A percentile compares a stretch with the other conserved stretches of the same genome.
Evolutionary conservation across 192 early-diverging fungal species (phyloP).

Genomic region (Pilaira anomala): DNA sequence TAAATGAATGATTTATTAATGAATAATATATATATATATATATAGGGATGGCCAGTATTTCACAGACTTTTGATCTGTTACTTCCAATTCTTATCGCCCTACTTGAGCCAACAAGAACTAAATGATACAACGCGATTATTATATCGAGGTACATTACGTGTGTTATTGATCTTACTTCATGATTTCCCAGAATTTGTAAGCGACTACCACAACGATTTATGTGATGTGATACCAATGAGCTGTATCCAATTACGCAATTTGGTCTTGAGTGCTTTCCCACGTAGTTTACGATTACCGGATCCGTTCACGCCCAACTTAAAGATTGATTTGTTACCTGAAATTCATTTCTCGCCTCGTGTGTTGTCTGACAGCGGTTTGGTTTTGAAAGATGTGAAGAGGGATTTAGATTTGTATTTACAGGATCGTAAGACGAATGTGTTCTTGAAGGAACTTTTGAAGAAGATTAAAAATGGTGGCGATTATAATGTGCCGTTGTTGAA

Average conservation of each 20-base stretch:
- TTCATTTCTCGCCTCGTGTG: constrained; percentile 79
- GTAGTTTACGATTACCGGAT: constrained; percentile 93
- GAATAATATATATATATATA: background rate
- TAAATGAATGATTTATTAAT: background rate
- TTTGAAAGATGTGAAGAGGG: constrained; percentile 64
- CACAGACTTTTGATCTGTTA: constrained; percentile 79
- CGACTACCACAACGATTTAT: constrained; percentile 87
- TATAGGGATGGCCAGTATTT: constrained; percentile 79
- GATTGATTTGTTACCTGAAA: constrained; percentile 87
- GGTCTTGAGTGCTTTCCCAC: constrained; percentile 94
- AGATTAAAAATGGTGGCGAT: constrained; percentile 38
- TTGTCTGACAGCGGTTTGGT: constrained; percentile 78
- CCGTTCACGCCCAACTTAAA: constrained; percentile 95
- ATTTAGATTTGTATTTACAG: constrained; percentile 71
- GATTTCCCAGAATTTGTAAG: constrained; percentile 98
- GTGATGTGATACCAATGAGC: constrained; percentile 83
- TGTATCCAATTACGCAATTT: constrained; percentile 96
- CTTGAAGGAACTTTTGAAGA: too few relatives aligned
- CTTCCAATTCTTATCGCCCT: constrained; percentile 85
- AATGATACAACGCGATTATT: constrained; percentile 75
- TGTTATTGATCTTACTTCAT: constrained; percentile 88
- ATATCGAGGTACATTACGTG: constrained; percentile 86
- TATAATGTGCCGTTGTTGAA: constrained; percentile 86
- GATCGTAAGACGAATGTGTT: constrained; percentile 51
- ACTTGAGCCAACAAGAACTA: constrained; percentile 66